Base-by-base conservation (phyloP, 148 eudicot species). In the Salicornia ramosissima region DNA sequence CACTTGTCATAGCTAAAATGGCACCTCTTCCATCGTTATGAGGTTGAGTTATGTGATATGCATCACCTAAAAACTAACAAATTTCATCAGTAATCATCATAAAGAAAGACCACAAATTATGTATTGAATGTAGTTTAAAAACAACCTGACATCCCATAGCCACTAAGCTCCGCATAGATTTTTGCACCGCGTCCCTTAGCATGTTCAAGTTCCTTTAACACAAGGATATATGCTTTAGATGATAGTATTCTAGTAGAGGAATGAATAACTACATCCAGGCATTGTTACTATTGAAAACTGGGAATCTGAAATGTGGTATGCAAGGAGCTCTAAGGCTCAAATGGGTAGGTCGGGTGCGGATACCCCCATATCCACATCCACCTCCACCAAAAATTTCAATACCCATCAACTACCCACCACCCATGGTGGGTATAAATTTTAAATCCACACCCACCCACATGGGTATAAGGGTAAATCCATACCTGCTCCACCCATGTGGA, bases 71-170 rank as follows among this genome's bases (percentile, higher is more conserved):
- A 72, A 70, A 54, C 80, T 12, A 57, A 18, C 15, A 52, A 21
- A 69, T 16, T 62, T 69, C 34, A 61, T 69, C 34, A 61, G 65
- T 55, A 52, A 54, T 25, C 2, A 19, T 25, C 25, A 25, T 34
- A 52, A 66, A 64, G 15, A 76, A n/a, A 45, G 29, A 71, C 14
- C 39, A 51, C 70, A 75, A 34, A 25, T 68, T 64, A 29, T 6
- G 51, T 2, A 40, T 45, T 31, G 15, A 51, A 54, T 5, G 18
- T 19, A 73, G 22, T 50, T 66, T 43, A 75, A 22, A 24, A 72
- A 54, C 28, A 51, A 92, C 98, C 96, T 88, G 98, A 92, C 88
- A 86, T 90, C 75, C 97, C 98, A 75, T 90, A 93, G 56, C 98
- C 97, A 62, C 90, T 82, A 62, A 93, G 72, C 78, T 93, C 98